Base-by-base conservation (phyloP, 2,329 filamentous ascomycete genomes). In the Fusarium fracticaudum region DNA sequence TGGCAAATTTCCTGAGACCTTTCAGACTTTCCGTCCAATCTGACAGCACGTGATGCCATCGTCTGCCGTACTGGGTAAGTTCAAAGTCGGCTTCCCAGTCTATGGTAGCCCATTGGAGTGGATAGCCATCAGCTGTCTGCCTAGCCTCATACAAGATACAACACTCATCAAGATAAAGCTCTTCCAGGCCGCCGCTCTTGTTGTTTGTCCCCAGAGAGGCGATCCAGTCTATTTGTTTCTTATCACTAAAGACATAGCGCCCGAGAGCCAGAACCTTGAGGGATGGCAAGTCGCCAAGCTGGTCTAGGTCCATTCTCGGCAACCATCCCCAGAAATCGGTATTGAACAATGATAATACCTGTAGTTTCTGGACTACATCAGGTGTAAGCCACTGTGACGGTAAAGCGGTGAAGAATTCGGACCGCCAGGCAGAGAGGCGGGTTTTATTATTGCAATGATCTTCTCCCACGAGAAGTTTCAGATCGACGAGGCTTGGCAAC, bases 161-260 rank as follows among this genome's bases (percentile, higher is more conserved):
- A 50, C 84, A 87, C 51, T 84, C 78, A 35, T 86, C 83, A 0
- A 87, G 75, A 14, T 83, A 80, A 1, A 87, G 78, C 50, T 83
- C 79, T 33, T 81, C 70, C 0, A 87, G 79, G 2, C 72, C 77
- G 0, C 26, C 35, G 8, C 58, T 33, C 29, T 6, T n/a, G 1
- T 60, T 53, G 0, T 1, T 22, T 2, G 0, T 2, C 3, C 35
- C 35, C 18, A 87, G 80, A 1, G 79, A 80, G 0, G 83, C 69
- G 8, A 87, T 80, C 85, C 85, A 87, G 13, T 84, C 81, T 2
- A 86, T 69, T 57, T 87, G 83, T 73, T 81, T 81, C 45, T 85
- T 81, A 44, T 86, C 78, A 2, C 79, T 79, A 60, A 87, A 85
- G 6, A 80, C 76, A 51, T 81, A 84, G 1, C 81, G 82, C 1